Evolutionary conservation across 441 rosid species (phyloP), one percentile per base, ranked within the genome.

Genomic region (Corymbia calophylla): DNA sequence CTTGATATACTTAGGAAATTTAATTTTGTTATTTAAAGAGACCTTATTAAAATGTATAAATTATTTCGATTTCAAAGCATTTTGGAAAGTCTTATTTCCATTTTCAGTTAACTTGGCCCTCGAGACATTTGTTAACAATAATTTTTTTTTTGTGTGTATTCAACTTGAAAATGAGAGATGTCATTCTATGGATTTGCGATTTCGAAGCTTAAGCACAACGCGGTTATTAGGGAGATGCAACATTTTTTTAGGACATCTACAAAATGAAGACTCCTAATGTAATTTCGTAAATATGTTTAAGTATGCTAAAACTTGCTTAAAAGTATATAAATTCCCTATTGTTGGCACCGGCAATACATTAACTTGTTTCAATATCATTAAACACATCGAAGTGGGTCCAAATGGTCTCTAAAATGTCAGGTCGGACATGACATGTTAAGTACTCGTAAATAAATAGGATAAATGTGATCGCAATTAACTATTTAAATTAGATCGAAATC

Each of bases 401-500:
- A 17, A 68, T 6, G 13, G 21, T 1, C 31, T 68, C 35, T 23
- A 68, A 31, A 66, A 32, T 68, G 77, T 31, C 77, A 31, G 16
- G 10, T 17, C 3, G 23, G 39, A 17, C 23, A 2, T 0, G 23
- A 66, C 44, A 66, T 31, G 23, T 3, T 3, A 17, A 31, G 77
- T 4, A 4, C 7, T 0, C 19, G 2, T 17, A 32, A 23, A 17
- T 17, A 68, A 19, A 68, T 9, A 32, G 13, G 17, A 17, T 0
- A 2, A 6, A 17, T 2, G 5, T 17, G 11, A 32, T 68, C 11
- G 2, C 13, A 17, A 32, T 9, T 32, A 25, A 9, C 23, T 32
- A 68, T 32, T 68, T 32, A 55, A 21, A 4, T 55, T 55, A 21
- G 21, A 32, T 4, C 0, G 7, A 18, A 32, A 32, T 68, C 47